phyloP scores from a whole-genome alignment of 2,329 filamentous ascomycete species.

The Phaeosphaeria sp. region DNA sequence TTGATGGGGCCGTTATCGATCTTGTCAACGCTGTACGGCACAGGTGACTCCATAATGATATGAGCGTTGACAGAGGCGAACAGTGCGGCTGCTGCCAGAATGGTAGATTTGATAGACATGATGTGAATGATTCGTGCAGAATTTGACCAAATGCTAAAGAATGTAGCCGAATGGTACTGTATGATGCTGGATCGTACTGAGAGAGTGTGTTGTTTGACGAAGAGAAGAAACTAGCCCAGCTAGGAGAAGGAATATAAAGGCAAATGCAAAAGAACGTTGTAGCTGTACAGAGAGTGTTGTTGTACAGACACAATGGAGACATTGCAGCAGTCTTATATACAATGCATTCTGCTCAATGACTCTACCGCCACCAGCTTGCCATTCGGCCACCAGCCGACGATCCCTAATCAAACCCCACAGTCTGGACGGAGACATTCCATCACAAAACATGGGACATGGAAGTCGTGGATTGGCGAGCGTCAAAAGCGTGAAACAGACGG shows the following conservation, averaged over 20 bases:
- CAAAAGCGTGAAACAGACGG: conserved; percentile 39
- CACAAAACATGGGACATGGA: conserved; percentile 32
- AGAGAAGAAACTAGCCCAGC: conserved; percentile 37
- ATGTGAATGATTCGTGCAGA: conserved; percentile 27
- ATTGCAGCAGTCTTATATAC: conserved; percentile 34
- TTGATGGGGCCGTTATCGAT: conserved; percentile 70
- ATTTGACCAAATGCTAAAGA: background rate
- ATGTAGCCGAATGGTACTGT: background rate
- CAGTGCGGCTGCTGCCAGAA: conserved; percentile 58
- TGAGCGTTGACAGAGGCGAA: conserved; percentile 72
- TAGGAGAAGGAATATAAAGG: conserved; percentile 28
- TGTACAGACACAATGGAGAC: conserved; percentile 15
- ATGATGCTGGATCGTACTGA: conserved; percentile 1
- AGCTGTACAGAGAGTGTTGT: conserved; percentile 22
- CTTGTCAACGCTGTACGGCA: conserved; percentile 62
- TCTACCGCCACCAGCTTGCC: conserved; percentile 15
- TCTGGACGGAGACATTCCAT: conserved; percentile 30
- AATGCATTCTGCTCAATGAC: conserved; percentile 2
- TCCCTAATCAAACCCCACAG: conserved; percentile 40
- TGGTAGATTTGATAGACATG: conserved; percentile 58
- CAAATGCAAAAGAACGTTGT: conserved; percentile 23
- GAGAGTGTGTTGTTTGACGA: conserved; percentile 16
- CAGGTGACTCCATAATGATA: conserved; percentile 73
- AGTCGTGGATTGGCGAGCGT: conserved; percentile 32
- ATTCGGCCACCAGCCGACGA: conserved; percentile 14